Base-by-base conservation (phyloP, 495 filamentous ascomycete species). In the Podospora anserina region DNA sequence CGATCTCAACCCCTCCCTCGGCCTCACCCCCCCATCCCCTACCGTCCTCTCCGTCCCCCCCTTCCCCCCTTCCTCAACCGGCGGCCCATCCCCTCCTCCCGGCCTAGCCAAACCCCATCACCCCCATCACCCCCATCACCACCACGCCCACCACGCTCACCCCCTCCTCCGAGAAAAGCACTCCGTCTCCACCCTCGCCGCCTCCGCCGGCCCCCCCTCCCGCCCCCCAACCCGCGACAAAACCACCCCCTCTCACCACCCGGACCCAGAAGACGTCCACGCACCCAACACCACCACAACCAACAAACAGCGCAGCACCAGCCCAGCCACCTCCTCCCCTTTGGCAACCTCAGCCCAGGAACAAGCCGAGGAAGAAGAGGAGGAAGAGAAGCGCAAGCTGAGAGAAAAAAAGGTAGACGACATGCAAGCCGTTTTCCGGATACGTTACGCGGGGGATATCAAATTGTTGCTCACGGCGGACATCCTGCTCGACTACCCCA, bases 401-500 rank as follows among this genome's bases (percentile, higher is more conserved):
- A 81, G 80, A 13, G 84, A 88, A 71, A 84, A 79, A 0, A 70
- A 82, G 3, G 76, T 86, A 9, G 86, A 88, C 49, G 95, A 99
- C 76, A 81, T 97, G 20, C 96, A 98, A 77, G 88, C 96, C 26
- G 89, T 97, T 0, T 92, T 93, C 69, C 93, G 92, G 71, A 93
- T 93, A 39, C 88, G 88, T 60, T 99, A 99, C 77, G 84, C 87
- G 1, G 95, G 95, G 0, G 89, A 96, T 69, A 83, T 99, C 28
- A 88, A 88, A 61, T 83, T 99, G 4, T 92, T 92, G 61, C 81
- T 99, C 20, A 97, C 95, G 16, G 92, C 95, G 0, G 93, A 97
- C 75, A 93, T 99, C 55, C 82, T 98, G 20, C 90, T 99, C 32
- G 95, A 99, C 80, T 99, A 98, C 76, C 95, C 95, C 0, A 97